Evolutionary conservation across 148 eudicot species (phyloP).

Genomic region (Dysphania ambrosioides): DNA sequence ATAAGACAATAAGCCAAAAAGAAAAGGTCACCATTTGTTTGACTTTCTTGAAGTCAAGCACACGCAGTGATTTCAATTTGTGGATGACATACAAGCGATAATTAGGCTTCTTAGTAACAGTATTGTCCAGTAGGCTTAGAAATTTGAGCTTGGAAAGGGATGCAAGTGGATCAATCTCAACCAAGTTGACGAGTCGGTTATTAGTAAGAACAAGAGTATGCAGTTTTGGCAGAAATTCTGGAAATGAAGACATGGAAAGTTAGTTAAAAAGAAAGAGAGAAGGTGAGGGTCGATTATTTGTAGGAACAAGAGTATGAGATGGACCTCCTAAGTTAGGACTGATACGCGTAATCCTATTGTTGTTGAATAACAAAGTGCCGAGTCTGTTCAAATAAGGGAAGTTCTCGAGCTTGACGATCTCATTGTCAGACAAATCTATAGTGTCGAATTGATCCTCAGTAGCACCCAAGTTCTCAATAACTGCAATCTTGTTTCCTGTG

Average conservation of each 20-base stretch:
- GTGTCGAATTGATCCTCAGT: conserved; percentile 99
- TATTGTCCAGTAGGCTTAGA: conserved; percentile 75
- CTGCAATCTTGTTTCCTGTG: conserved; percentile 86
- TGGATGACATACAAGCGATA: conserved; percentile 87
- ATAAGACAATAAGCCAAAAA: not conserved
- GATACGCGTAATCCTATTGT: conserved; percentile 89
- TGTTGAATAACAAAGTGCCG: conserved; percentile 81
- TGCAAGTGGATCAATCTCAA: conserved; percentile 93
- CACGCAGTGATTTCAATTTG: conserved; percentile 64
- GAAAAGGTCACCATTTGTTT: conserved; percentile 80
- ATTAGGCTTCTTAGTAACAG: conserved; percentile 77
- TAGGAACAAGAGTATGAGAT: no score
- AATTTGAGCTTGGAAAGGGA: conserved; percentile 76
- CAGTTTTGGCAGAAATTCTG: conserved; percentile 92
- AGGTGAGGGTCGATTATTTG: no score
- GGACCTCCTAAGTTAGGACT: conserved; percentile 86
- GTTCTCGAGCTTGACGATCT: conserved; percentile 95
- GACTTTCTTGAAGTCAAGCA: conserved; percentile 88
- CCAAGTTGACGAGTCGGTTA: conserved; percentile 85
- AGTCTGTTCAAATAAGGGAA: conserved; percentile 78
- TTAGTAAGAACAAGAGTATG: conserved; percentile 88
- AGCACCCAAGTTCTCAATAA: conserved; percentile 83
- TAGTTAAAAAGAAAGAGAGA: no score
- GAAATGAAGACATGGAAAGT: conserved; percentile 16
- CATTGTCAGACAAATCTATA: conserved; percentile 93